Evolutionary conservation across 768 basidiomycete species (phyloP).

Genomic region (Melanogaster broomeanus): DNA sequence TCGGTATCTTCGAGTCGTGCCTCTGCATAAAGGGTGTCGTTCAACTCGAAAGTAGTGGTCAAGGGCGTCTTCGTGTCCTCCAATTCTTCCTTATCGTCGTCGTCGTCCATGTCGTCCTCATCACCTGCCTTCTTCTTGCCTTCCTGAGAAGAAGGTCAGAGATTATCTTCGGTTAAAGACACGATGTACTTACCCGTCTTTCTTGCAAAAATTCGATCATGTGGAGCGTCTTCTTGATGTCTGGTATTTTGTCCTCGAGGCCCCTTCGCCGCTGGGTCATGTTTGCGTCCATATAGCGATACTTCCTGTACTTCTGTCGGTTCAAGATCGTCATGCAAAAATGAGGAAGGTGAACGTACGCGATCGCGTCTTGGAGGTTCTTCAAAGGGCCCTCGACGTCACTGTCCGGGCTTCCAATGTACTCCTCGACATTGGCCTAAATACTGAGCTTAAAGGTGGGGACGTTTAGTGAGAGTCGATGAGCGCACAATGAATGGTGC

Average conservation of each 20-base stretch:
- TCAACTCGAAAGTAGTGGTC: conserved; percentile 90
- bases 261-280: conserved; percentile 74
- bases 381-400: conserved; percentile 79
- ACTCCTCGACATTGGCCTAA: conserved; percentile 86
- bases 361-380: conserved; percentile 88
- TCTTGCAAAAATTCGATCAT: conserved; percentile 86
- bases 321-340: conserved; percentile 13
- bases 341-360: conserved; percentile 54
- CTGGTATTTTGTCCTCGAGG: conserved; percentile 93
- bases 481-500: conserved; percentile 90
- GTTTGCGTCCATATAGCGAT: conserved; percentile 95
- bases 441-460: not conserved
- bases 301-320: conserved; percentile 70
- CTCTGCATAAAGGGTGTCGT: conserved; percentile 93
- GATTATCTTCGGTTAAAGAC: not conserved
- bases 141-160: conserved; percentile 43
- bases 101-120: conserved; percentile 53
- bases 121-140: conserved; percentile 48
- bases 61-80: conserved; percentile 49
- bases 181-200: conserved; percentile 52
- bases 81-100: conserved; percentile 51
- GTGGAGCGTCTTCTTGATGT: conserved; percentile 87
- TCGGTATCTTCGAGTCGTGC: conserved; percentile 87
- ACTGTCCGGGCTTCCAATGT: conserved; percentile 76
- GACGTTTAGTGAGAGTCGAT: not conserved